Conservation (phyloP, 2,329 filamentous ascomycete species). For the Botrytis porri region DNA sequence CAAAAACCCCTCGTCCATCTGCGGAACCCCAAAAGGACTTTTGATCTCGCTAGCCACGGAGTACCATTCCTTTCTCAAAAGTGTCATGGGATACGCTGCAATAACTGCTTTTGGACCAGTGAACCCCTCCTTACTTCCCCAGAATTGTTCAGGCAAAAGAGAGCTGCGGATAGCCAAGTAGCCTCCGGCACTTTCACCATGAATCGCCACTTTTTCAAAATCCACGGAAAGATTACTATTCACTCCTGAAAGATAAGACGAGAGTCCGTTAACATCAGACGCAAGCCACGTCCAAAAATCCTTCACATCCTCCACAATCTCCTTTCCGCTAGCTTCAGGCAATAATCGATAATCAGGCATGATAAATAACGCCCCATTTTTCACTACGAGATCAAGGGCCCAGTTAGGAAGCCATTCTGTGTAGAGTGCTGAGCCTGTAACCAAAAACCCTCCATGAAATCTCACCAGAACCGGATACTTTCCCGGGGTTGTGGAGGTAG, state of each 20-base stretch:
- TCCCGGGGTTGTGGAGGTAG: not conserved
- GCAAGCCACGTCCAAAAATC: conserved; percentile 49
- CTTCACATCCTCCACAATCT: conserved; percentile 47
- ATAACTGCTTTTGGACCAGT: not conserved
- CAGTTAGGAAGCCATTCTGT: not conserved
- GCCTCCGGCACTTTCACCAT: conserved; percentile 23
- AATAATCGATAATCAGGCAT: conserved; percentile 50
- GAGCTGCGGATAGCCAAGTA: not conserved
- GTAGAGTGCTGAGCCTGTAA: not conserved
- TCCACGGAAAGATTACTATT: conserved; percentile 8
- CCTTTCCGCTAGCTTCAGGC: conserved; percentile 46
- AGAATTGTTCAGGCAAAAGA: not conserved
- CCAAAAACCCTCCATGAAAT: conserved; percentile 22
- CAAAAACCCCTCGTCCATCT: not conserved
- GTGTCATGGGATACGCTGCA: not conserved
- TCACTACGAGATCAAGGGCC: not conserved
- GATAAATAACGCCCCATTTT: conserved; percentile 42
- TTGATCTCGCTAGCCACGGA: not conserved
- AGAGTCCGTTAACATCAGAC: not conserved
- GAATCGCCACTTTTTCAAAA: conserved; percentile 12
- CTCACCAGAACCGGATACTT: conserved; percentile 20
- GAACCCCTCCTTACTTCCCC: not conserved
- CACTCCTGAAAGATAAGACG: not conserved
- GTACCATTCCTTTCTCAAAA: not conserved
- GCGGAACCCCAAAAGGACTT: not conserved